A percentile compares a stretch with the other conserved stretches of the same genome.
These are phyloP conservation scores for Corylus americana DNA, from an alignment of 306 rosid species.

Conservation along the genomic window DNA sequence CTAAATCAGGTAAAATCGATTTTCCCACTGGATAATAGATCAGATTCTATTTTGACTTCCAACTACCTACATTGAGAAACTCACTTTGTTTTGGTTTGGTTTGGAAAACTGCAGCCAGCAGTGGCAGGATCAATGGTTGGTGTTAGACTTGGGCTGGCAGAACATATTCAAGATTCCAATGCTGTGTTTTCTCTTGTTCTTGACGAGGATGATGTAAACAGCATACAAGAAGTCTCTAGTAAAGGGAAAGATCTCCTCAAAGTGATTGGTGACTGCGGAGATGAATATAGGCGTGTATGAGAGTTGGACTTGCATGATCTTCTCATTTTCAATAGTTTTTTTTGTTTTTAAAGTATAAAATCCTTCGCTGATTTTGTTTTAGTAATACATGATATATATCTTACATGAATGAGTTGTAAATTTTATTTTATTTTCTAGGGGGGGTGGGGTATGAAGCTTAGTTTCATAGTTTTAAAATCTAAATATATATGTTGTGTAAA, in stretches of 20 bases:
- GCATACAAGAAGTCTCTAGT: constrained; percentile 66
- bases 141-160: constrained; percentile 89
- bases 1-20: constrained; percentile 70
- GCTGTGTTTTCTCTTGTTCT: constrained; percentile 84
- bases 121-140: constrained; percentile 99
- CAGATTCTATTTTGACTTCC: background rate
- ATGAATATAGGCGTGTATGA: constrained; percentile 85
- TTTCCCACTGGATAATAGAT: background rate
- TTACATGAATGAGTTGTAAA: background rate
- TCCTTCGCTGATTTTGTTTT: background rate
- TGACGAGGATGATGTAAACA: constrained; percentile 74
- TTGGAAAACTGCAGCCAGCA: constrained; percentile 62
- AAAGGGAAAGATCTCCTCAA: constrained; percentile 81
- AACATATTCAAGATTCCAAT: constrained; percentile 69
- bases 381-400: background rate
- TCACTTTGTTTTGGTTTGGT: constrained; percentile 16
- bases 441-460: background rate
- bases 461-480: background rate
- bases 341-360: too few species aligned
- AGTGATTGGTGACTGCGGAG: constrained; percentile 96
- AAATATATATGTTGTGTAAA: background rate
- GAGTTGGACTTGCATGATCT: constrained; percentile 17
- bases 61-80: background rate
- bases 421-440: too few species aligned
- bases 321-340: constrained; percentile 10